These are phyloP conservation scores for Onygenales sp. DNA, from an alignment of 2,329 filamentous ascomycete species.

Conservation along the genomic window DNA sequence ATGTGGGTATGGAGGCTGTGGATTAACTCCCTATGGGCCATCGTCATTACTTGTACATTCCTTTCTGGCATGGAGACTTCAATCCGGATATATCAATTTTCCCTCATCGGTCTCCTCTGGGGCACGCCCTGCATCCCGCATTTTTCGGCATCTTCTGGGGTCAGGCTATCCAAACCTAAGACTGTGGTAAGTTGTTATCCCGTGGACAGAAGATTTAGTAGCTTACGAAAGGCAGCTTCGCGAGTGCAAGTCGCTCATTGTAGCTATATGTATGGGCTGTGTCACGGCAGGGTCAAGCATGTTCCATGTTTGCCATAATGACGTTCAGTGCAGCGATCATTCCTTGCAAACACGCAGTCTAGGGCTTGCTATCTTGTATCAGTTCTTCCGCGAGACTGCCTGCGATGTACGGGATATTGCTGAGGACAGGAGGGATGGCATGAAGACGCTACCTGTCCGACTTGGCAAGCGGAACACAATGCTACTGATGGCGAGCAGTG, in stretches of 20 bases:
- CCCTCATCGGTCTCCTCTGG: slow-evolving; percentile 1
- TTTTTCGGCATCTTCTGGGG: neutral
- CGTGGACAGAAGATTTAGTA: neutral
- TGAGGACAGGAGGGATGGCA: slow-evolving; percentile 6
- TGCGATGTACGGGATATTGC: slow-evolving; percentile 7
- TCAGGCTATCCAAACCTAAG: neutral
- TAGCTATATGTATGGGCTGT: slow-evolving; percentile 2
- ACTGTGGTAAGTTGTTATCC: neutral
- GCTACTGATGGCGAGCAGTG: neutral
- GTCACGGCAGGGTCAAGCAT: slow-evolving; percentile 1
- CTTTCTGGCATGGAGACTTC: neutral
- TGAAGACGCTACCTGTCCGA: slow-evolving; percentile 5
- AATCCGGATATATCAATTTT: slow-evolving; percentile 1
- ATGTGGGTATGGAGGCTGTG: neutral
- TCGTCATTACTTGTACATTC: neutral
- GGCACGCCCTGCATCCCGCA: slow-evolving; percentile 1
- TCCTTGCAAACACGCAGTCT: slow-evolving; percentile 6
- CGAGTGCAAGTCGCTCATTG: slow-evolving; percentile 1
- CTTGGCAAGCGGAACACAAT: slow-evolving; percentile 1
- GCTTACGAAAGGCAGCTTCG: neutral
- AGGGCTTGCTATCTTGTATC: slow-evolving; percentile 7
- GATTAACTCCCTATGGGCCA: neutral
- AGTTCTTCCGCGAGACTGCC: slow-evolving; percentile 9
- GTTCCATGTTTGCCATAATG: neutral
- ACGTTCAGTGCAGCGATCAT: slow-evolving; percentile 1